Evolutionary conservation across 1,284 basidiomycete species (phyloP), one percentile per base, ranked within the genome.

Genomic region (Ganoderma multipileum): DNA sequence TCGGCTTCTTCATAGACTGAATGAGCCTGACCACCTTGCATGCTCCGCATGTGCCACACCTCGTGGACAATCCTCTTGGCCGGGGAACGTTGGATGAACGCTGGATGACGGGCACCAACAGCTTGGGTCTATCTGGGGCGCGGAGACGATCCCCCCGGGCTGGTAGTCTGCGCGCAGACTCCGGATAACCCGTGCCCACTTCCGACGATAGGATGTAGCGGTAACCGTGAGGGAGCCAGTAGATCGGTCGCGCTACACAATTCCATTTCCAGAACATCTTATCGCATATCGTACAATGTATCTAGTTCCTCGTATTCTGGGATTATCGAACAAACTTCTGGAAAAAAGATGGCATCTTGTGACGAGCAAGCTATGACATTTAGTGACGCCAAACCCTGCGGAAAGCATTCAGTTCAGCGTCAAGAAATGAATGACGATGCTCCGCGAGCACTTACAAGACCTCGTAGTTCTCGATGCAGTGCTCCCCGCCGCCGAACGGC

Each of bases 1-100:
- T 39, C 62, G 26, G 64, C 52, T 41, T 30, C 50, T 38, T 23
- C 52, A n/a, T 66, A 89, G 88, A 58, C 68, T 82, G 50, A 90
- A 90, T 72, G 73, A 84, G 41, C 76, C 81, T 1, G 75, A 73
- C 18, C 83, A 88, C 75, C 79, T 88, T 11, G 84, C 84, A 4
- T 90, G 88, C 74, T 81, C 84, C 50, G 86, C 83, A 7, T 89
- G 88, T 73, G 81, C 72, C 1, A 82, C 81, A 18, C 78, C 79
- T 65, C 79, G 78, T 47, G 79, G 79, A 4, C 76, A 79, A 47
- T 65, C 64, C 3, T 63, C 39, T 2, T 75, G 75, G 77, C 54
- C 60, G 14, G 73, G 72, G 6, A 55, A 63, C 33, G 28, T 63
- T 18, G 42, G 57, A 4, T 71, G 42, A 73, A 12, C 14, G 30